Conservation (phyloP, 495 filamentous ascomycete species). For the Hyaloscypha variabilis region DNA sequence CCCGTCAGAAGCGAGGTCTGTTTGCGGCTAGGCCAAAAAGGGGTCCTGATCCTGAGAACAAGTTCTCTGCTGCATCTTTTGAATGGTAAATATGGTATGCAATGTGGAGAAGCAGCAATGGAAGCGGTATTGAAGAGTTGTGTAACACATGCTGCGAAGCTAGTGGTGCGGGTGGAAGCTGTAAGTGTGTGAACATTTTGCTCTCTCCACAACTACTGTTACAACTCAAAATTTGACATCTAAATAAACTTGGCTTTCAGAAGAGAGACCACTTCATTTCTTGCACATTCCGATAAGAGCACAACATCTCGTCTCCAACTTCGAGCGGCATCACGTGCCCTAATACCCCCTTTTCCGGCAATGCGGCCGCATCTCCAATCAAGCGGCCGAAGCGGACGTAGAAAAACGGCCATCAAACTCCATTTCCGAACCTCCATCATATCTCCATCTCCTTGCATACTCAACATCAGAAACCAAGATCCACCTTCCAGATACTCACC, state of each 20-base stretch:
- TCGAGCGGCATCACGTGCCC: no score
- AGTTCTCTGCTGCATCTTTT: neutral
- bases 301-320: no score
- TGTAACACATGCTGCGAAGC: no score
- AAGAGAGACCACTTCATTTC: no score
- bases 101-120: neutral
- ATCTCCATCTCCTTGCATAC: neutral
- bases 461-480: neutral
- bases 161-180: no score
- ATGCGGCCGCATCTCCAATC: neutral
- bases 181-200: no score
- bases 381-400: neutral
- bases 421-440: neutral
- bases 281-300: no score
- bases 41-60: neutral
- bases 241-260: no score
- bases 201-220: no score
- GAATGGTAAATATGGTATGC: neutral
- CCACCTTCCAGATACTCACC: neutral
- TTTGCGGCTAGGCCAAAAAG: neutral
- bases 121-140: neutral
- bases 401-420: no score
- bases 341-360: neutral
- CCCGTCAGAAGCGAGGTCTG: neutral
- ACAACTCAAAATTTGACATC: no score